phyloP scores from a whole-genome alignment of 2,329 filamentous ascomycete genomes.

The Trichoderma endophyticum region DNA sequence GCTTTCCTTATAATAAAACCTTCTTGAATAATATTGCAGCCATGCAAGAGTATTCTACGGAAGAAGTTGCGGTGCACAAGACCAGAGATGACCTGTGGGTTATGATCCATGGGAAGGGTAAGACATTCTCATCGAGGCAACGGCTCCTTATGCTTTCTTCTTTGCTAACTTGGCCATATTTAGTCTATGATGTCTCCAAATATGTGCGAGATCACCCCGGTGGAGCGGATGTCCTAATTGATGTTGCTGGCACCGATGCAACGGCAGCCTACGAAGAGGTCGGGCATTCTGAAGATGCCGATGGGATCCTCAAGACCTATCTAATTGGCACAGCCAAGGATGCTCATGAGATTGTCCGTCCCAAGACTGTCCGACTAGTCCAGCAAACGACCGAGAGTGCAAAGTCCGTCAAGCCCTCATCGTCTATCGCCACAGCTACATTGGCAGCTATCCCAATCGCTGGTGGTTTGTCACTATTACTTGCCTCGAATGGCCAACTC shows the following conservation, averaged over 20 bases:
- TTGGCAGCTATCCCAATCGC: background rate
- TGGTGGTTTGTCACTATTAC: background rate
- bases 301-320: constrained; percentile 40
- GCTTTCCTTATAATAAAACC: no score
- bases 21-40: rapidly evolving
- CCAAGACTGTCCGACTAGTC: constrained; percentile 13
- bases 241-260: constrained; percentile 74
- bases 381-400: background rate
- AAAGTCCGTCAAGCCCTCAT: background rate
- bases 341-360: constrained; percentile 20
- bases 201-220: constrained; percentile 63
- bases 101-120: constrained; percentile 54
- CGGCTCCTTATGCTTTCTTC: background rate
- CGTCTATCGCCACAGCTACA: background rate
- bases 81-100: constrained; percentile 50
- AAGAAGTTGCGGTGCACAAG: constrained; percentile 50
- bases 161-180: background rate
- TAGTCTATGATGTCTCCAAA: constrained; percentile 57
- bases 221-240: constrained; percentile 73
- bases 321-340: constrained; percentile 39
- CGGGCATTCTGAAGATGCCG: constrained; percentile 68
- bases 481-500: background rate
- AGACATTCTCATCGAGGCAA: constrained; percentile 23
- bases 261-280: constrained; percentile 81
- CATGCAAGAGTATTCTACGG: constrained; percentile 27